Conservation (phyloP, 2,329 filamentous ascomycete genomes). For the Furcasterigmium furcatum region DNA sequence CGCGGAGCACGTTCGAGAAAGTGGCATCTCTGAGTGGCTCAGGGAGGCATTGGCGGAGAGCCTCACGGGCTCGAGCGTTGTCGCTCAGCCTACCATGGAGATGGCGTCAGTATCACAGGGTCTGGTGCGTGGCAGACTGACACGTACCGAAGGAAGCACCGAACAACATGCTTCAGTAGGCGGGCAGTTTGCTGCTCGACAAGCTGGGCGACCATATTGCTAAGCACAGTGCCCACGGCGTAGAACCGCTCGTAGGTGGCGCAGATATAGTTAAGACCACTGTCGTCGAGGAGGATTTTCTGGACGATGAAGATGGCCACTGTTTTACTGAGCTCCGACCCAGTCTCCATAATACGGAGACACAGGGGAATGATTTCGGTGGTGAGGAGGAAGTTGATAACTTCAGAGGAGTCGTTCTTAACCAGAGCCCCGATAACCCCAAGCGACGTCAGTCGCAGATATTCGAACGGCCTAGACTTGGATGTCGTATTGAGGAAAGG, state of each 20-base stretch:
- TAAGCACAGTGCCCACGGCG: slow-evolving; percentile 92
- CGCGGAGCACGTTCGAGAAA: slow-evolving; percentile 91
- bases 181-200: slow-evolving; percentile 97
- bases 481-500: slow-evolving; percentile 98
- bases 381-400: slow-evolving; percentile 97
- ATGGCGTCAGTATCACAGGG: no score
- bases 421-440: slow-evolving; percentile 96
- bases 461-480: slow-evolving; percentile 96
- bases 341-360: slow-evolving; percentile 98
- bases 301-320: slow-evolving; percentile 99
- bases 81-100: slow-evolving; percentile 96
- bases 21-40: slow-evolving; percentile 98
- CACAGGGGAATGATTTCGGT: slow-evolving; percentile 98
- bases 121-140: no score
- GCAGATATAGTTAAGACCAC: slow-evolving; percentile 96
- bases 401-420: slow-evolving; percentile 97
- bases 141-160: slow-evolving; percentile 88
- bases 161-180: slow-evolving; percentile 93
- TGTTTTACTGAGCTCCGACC: slow-evolving; percentile 96
- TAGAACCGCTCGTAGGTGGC: slow-evolving; percentile 99
- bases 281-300: slow-evolving; percentile 96
- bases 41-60: slow-evolving; percentile 90
- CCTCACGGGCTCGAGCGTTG: slow-evolving; percentile 92
- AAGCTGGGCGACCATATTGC: slow-evolving; percentile 97
- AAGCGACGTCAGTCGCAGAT: slow-evolving; percentile 89